phyloP scores from a whole-genome alignment of 164 flowering plant genomes.

The Protea cynaroides region DNA sequence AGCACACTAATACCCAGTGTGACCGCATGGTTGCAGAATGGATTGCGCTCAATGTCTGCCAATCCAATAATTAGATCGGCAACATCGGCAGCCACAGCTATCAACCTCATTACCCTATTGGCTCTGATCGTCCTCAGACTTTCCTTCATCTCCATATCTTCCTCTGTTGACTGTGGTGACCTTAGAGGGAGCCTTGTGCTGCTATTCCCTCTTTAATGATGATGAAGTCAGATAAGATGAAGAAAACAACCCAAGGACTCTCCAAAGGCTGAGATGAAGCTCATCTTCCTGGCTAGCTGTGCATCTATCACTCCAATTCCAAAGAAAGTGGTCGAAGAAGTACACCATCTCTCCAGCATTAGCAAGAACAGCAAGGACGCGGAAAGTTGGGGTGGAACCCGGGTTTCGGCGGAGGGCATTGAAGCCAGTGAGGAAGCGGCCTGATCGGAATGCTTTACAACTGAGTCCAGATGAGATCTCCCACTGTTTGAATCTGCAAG shows the following conservation, averaged over 20 bases:
- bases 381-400: slow-evolving; percentile 43
- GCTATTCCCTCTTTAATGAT: slow-evolving; percentile 44
- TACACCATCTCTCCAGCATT: slow-evolving; percentile 92
- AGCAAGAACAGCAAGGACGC: slow-evolving; percentile 55
- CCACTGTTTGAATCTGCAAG: slow-evolving; percentile 60
- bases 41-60: slow-evolving; percentile 93
- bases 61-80: slow-evolving; percentile 80
- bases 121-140: slow-evolving; percentile 40
- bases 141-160: slow-evolving; percentile 22
- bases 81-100: slow-evolving; percentile 80
- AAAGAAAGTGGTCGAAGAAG: slow-evolving; percentile 85
- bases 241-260: slow-evolving; percentile 85
- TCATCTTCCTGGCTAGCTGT: slow-evolving; percentile 55
- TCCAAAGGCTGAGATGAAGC: slow-evolving; percentile 89
- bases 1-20: slow-evolving; percentile 84
- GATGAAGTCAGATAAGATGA: slow-evolving; percentile 58
- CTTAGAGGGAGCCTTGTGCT: slow-evolving; percentile 26
- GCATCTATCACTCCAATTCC: slow-evolving; percentile 75
- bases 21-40: slow-evolving; percentile 73
- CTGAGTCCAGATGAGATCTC: slow-evolving; percentile 87
- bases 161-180: slow-evolving; percentile 15
- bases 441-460: slow-evolving; percentile 82
- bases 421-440: slow-evolving; percentile 90
- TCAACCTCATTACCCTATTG: slow-evolving; percentile 84
- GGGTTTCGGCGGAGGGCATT: slow-evolving; percentile 64